Conservation (phyloP, 2,329 filamentous ascomycete genomes). For the Diplodia sapinea region DNA sequence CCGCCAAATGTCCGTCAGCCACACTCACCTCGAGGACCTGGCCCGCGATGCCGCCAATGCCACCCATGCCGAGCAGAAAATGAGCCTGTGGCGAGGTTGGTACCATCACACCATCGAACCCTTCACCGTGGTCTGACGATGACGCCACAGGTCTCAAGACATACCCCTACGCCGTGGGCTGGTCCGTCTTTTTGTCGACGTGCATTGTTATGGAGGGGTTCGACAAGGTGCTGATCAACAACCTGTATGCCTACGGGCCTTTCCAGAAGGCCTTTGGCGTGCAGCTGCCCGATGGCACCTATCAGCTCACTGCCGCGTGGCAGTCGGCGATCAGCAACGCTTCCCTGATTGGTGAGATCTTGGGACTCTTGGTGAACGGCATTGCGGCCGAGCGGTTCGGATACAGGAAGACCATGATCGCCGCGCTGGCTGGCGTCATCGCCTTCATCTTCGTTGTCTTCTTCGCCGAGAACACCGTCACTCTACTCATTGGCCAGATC, state of each 20-base stretch:
- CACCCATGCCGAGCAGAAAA: slow-evolving; percentile 12
- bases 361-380: slow-evolving; percentile 55
- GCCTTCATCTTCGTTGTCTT: slow-evolving; percentile 54
- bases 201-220: slow-evolving; percentile 92
- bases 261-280: slow-evolving; percentile 54
- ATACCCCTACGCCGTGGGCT: slow-evolving; percentile 85
- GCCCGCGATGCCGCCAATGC: slow-evolving; percentile 14
- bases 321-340: slow-evolving; percentile 55
- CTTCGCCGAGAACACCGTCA: slow-evolving; percentile 50
- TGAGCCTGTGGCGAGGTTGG: slow-evolving; percentile 15
- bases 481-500: slow-evolving; percentile 52
- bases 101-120: background rate
- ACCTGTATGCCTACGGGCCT: slow-evolving; percentile 64
- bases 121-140: background rate
- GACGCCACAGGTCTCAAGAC: slow-evolving; percentile 21
- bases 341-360: slow-evolving; percentile 52
- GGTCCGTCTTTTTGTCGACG: slow-evolving; percentile 83
- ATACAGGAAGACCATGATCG: slow-evolving; percentile 52
- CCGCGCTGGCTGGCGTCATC: slow-evolving; percentile 47
- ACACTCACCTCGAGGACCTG: slow-evolving; percentile 2
- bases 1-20: slow-evolving; percentile 11
- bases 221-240: slow-evolving; percentile 78
- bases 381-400: slow-evolving; percentile 53
- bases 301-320: slow-evolving; percentile 52
- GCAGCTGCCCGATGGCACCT: slow-evolving; percentile 43